Evolutionary conservation across 2,329 filamentous ascomycete genomes (phyloP), one percentile per base, ranked within the genome.

Genomic region (Beauveria varroae): DNA sequence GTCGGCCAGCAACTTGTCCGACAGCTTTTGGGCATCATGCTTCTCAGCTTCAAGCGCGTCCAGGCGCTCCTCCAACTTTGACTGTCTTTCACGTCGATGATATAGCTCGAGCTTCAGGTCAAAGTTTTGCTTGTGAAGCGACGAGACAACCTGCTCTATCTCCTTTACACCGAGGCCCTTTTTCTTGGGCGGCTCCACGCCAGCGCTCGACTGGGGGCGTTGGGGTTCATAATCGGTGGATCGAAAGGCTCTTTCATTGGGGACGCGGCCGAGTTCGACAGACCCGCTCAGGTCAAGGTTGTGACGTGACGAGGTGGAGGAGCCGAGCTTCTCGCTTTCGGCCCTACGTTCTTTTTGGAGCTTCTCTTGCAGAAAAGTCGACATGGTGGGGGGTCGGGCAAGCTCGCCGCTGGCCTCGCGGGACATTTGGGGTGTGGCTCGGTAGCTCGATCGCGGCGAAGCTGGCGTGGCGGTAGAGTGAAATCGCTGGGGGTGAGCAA

Each of bases 41-140:
- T 81, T 80, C 58, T 85, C 79, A 8, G 73, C 71, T 64, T 85
- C 81, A 20, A 89, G 74, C 5, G 71, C 71, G 43, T 85, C 80
- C n/a, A 86, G 66, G 46, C 79, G 77, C 40, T 81, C 77, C 68
- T 90, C 86, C 40, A 90, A 68, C 24, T 75, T 75, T 9, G 78
- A 79, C 67, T 88, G 86, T 58, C 82, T 80, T 72, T 91, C 83
- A 30, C 88, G 80, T 7, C 86, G 81, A 68, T 91, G 87, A 66
- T 82, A 89, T 1, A 91, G 73, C 69, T 91, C 87, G 37, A 91
- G 77, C 71, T 91, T 91, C 47, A 91, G 78, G 65, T 90, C 87
- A 66, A 91, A 91, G 68, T 91, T 91, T 73, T 90, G 84, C 69
- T 91, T 91, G 71, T 87, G 85, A 24, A 91, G 74, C 1, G 79